These are phyloP conservation scores for Hypoxylon lienhwacheense DNA, from an alignment of 495 filamentous ascomycete species.

Conservation along the genomic window DNA sequence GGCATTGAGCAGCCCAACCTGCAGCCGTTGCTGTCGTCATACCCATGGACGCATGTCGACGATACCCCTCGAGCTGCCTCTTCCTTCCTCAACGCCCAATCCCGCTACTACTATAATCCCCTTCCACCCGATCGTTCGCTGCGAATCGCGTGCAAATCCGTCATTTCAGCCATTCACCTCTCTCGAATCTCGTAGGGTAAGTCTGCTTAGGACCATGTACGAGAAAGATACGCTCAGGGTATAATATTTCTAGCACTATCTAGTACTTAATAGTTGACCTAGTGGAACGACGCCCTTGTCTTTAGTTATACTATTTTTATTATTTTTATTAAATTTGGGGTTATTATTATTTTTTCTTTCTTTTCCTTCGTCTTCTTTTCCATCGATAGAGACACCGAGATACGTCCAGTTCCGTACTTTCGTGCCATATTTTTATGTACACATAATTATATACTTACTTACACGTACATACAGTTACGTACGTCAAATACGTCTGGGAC, in stretches of 20 bases:
- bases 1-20: conserved; percentile 22
- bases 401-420: conserved; percentile 8
- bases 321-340: conserved; percentile 1
- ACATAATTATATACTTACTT: not conserved
- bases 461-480: not conserved
- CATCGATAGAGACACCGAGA: conserved; percentile 9
- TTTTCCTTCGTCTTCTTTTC: not conserved
- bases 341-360: conserved; percentile 3
- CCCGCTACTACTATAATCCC: conserved; percentile 8
- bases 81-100: conserved; percentile 29
- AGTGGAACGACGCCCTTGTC: conserved; percentile 2
- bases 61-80: conserved; percentile 20
- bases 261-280: conserved; percentile 11
- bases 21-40: conserved; percentile 34
- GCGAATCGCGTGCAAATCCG: conserved; percentile 18
- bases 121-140: conserved; percentile 23
- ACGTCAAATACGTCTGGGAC: too few species aligned
- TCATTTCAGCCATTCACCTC: conserved; percentile 22
- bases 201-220: conserved; percentile 14
- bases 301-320: not conserved
- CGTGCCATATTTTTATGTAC: too few species aligned
- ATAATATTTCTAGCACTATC: conserved; percentile 11
- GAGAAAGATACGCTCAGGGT: conserved; percentile 15
- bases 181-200: conserved; percentile 17
- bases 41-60: conserved; percentile 21